Conservation (phyloP, 208 protist species). For the Trichomonas tenax region DNA sequence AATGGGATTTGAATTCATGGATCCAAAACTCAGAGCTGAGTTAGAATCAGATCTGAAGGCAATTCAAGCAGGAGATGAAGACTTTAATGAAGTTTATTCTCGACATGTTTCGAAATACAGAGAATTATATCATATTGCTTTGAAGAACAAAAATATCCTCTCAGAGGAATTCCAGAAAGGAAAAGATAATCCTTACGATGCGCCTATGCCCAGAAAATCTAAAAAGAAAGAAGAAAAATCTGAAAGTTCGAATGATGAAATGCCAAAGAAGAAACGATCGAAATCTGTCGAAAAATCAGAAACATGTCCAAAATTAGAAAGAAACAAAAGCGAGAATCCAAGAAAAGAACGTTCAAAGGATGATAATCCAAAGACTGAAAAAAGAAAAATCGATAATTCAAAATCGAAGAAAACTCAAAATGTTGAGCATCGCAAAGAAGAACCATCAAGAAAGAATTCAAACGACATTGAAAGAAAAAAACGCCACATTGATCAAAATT, state of each 20-base stretch:
- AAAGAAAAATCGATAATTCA: too few relatives aligned
- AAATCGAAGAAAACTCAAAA: too few relatives aligned
- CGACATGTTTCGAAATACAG: background rate
- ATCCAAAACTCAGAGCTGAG: background rate
- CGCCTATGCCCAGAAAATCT: background rate
- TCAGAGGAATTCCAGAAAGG: background rate
- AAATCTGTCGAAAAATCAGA: background rate
- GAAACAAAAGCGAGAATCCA: too few relatives aligned
- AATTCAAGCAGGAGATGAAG: background rate
- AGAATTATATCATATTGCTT: background rate
- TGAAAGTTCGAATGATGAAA: background rate
- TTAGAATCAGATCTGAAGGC: background rate
- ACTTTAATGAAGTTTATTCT: background rate
- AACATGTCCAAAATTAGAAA: too few relatives aligned
- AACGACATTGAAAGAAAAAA: too few relatives aligned
- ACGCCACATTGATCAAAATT: too few relatives aligned
- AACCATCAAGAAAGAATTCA: too few relatives aligned
- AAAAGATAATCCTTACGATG: background rate
- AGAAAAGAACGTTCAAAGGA: too few relatives aligned
- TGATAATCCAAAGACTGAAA: too few relatives aligned
- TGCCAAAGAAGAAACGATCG: background rate
- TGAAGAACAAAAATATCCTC: background rate
- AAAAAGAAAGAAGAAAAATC: background rate
- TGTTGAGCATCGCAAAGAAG: too few relatives aligned
- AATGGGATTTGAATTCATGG: conserved; percentile 58